Evolutionary conservation across 148 eudicot genomes (phyloP).

Genomic region (Gaultheria prostrata): DNA sequence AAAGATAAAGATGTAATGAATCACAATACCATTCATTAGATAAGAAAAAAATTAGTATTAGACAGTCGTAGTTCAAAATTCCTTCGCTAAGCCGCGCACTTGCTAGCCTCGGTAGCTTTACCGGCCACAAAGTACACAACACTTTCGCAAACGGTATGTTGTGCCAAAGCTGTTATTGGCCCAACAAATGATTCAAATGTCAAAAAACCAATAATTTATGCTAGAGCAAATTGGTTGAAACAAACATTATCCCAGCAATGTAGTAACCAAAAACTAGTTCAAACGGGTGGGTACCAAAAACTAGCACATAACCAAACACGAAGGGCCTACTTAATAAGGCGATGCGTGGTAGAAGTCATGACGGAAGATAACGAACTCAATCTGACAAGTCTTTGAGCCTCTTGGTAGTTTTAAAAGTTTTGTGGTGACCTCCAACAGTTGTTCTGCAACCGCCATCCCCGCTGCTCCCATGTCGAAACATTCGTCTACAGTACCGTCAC

Average conservation of each 20-base stretch:
- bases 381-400: neutral
- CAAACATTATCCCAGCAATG: neutral
- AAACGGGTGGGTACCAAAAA: neutral
- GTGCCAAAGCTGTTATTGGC: too few relatives aligned
- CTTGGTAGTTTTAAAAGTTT: neutral
- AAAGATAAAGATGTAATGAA: too few relatives aligned
- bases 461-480: too few relatives aligned
- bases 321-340: neutral
- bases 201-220: neutral
- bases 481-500: too few relatives aligned
- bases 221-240: too few relatives aligned
- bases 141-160: too few relatives aligned
- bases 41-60: too few relatives aligned
- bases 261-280: neutral
- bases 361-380: neutral
- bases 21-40: too few relatives aligned
- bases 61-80: too few relatives aligned
- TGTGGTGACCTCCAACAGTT: neutral
- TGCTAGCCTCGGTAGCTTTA: too few relatives aligned
- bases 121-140: too few relatives aligned
- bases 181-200: neutral
- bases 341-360: neutral
- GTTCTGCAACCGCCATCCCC: neutral
- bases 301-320: neutral
- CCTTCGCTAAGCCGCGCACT: too few relatives aligned